Evolutionary conservation across 768 basidiomycete genomes (phyloP), one percentile per base, ranked within the genome.

Genomic region (Suillus brevipes): DNA sequence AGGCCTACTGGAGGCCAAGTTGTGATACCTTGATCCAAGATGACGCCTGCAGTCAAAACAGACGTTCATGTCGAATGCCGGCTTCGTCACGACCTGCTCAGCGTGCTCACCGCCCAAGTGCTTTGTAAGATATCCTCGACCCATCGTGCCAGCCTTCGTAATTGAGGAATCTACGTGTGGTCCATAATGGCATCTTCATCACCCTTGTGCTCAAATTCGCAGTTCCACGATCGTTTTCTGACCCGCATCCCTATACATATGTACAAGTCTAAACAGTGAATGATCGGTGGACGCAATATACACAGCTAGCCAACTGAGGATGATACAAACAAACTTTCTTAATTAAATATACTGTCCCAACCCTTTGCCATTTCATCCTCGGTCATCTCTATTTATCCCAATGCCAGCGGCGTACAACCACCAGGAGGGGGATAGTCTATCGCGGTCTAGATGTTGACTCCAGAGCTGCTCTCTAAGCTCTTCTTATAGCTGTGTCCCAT

Each of bases 401-500:
- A 40, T 28, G 4, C 57, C 23, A 38, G 38, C 9, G 34, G 10
- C 16, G 38, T 59, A 18, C 57, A 16, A 40, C 10, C 38, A 18
- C 16, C 23, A 25, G 8, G 53, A 34, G 18, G 18, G 52, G 31
- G 13, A 13, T 20, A 37, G 3, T 55, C 31, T n/a, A 55, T 55
- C 28, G 9, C 20, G 23, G 12, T 59, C 66, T 73, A 77, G 31
- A 78, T 71, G 0, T 75, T 71, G 43, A 66, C 65, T 1, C 62
- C 67, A 6, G 73, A 20, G 40, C 4, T 68, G n/a, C 71, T 63
- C 57, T 86, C 85, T 63, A 84, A 57, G 68, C 84, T 87, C 79
- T 82, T 86, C 78, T 80, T 86, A 78, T 87, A 92, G 79, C 82
- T 87, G 73, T 91, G 89, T 12, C 92, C 93, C 64, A 94, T 85